Conservation (phyloP, 306 rosid species). For the Trifolium dubium region DNA sequence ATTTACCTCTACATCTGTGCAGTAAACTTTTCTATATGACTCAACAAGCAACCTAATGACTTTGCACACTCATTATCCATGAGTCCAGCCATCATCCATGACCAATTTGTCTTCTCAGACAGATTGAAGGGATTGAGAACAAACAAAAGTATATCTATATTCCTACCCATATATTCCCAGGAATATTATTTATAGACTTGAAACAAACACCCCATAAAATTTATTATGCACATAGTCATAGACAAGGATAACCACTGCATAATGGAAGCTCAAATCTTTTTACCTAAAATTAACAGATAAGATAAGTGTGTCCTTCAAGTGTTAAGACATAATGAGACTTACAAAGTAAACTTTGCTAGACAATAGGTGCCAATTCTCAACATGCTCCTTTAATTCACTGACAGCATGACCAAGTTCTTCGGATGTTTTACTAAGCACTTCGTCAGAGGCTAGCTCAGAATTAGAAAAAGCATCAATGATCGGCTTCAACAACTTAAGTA, state of each 20-base stretch:
- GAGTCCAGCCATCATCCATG: conserved; percentile 20
- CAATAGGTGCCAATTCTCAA: conserved; percentile 78
- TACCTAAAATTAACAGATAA: conserved; percentile 28
- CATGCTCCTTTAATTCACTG: conserved; percentile 74
- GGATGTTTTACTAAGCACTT: conserved; percentile 62
- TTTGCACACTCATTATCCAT: neutral
- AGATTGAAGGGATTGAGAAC: conserved; percentile 16
- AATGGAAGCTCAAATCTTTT: conserved; percentile 24
- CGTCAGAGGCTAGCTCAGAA: conserved; percentile 70
- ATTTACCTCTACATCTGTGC: conserved; percentile 12
- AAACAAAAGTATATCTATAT: neutral
- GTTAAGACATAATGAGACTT: conserved; percentile 52
- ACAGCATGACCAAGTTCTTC: conserved; percentile 70
- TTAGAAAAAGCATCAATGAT: conserved; percentile 72
- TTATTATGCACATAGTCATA: conserved; percentile 16
- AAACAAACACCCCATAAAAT: too few relatives aligned
- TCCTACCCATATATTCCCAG: too few relatives aligned
- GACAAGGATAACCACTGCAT: conserved; percentile 35
- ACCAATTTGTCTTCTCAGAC: conserved; percentile 14
- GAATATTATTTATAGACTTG: too few relatives aligned
- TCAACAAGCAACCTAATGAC: conserved; percentile 25
- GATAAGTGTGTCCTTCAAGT: conserved; percentile 3
- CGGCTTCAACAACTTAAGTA: conserved; percentile 78
- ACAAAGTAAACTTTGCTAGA: conserved; percentile 93
- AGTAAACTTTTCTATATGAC: conserved; percentile 7